A percentile compares a stretch with the other conserved stretches of the same genome.
Conservation (phyloP, 306 rosid species). For the Begonia fuchsioides region DNA sequence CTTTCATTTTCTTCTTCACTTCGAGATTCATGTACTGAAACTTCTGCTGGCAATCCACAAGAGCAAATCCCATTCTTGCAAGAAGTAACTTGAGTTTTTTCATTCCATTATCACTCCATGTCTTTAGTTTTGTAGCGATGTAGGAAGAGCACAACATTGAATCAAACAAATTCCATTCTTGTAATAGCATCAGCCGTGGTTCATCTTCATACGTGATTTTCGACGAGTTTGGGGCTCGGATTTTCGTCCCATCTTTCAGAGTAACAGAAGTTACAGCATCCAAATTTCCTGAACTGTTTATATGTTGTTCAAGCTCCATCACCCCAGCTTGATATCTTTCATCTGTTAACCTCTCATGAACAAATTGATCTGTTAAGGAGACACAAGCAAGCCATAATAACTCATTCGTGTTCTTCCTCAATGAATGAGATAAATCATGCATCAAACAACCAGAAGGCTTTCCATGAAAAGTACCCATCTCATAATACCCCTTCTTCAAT, state of each 20-base stretch:
- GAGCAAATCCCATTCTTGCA: conserved; percentile 82
- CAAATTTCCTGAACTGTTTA: conserved; percentile 70
- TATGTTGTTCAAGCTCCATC: conserved; percentile 83
- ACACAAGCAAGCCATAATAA: conserved; percentile 82
- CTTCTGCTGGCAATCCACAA: conserved; percentile 90
- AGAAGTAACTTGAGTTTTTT: too few relatives aligned
- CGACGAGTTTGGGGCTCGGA: too few relatives aligned
- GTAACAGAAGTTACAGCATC: conserved; percentile 57
- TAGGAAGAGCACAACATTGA: too few relatives aligned
- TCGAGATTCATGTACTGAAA: conserved; percentile 82
- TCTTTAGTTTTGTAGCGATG: too few relatives aligned
- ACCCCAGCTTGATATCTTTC: conserved; percentile 92
- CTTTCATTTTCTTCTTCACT: conserved; percentile 74
- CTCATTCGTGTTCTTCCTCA: conserved; percentile 78
- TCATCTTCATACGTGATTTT: too few relatives aligned
- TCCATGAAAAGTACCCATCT: conserved; percentile 82
- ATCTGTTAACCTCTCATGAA: conserved; percentile 75
- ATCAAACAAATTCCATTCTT: too few relatives aligned
- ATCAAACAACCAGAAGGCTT: conserved; percentile 90
- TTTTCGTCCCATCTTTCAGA: too few relatives aligned
- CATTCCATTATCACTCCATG: too few relatives aligned
- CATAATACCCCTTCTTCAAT: conserved; percentile 50
- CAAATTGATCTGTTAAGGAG: conserved; percentile 82
- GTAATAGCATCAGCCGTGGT: too few relatives aligned
- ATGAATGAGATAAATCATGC: conserved; percentile 70